Percentiles rank a stretch among this genome's conserved stretches.
Conservation (phyloP, 2,329 filamentous ascomycete genomes). For the Paecilomyces formosus region DNA sequence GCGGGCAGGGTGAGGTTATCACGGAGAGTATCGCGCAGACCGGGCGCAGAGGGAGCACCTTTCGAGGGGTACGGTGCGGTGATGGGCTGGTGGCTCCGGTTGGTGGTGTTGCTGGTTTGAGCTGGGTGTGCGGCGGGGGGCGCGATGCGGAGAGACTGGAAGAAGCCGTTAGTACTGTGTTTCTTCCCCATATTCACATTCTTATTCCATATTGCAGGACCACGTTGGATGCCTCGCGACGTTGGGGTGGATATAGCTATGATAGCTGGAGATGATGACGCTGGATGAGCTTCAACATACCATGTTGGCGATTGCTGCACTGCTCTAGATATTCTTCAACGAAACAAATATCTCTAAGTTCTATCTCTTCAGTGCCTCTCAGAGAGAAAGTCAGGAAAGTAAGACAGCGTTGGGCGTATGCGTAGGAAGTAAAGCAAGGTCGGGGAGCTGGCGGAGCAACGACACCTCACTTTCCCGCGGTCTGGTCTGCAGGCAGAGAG, state of each 20-base stretch:
- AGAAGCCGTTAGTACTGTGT: constrained; percentile 1
- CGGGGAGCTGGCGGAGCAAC: neutral
- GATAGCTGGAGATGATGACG: constrained; percentile 3
- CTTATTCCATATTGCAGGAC: neutral
- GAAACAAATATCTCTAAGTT: constrained; percentile 1
- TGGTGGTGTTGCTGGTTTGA: constrained; percentile 57
- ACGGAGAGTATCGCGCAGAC: constrained; percentile 88
- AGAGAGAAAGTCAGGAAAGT: neutral
- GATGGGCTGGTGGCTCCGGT: constrained; percentile 49
- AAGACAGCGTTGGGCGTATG: neutral
- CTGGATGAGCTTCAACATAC: constrained; percentile 15
- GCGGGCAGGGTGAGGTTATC: constrained; percentile 65
- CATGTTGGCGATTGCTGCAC: constrained; percentile 16
- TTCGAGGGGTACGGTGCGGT: constrained; percentile 50
- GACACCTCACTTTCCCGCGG: neutral
- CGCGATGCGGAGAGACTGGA: constrained; percentile 80
- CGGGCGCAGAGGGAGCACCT: constrained; percentile 82
- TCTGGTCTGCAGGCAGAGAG: constrained; percentile 10
- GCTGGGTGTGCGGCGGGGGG: constrained; percentile 62
- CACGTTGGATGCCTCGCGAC: neutral
- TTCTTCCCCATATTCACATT: neutral
- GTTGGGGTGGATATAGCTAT: neutral
- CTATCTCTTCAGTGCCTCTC: neutral
- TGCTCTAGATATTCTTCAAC: neutral
- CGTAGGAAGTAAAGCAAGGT: neutral